Evolutionary conservation across 2,329 filamentous ascomycete species (phyloP).

Genomic region (Fusarium marasasianum): DNA sequence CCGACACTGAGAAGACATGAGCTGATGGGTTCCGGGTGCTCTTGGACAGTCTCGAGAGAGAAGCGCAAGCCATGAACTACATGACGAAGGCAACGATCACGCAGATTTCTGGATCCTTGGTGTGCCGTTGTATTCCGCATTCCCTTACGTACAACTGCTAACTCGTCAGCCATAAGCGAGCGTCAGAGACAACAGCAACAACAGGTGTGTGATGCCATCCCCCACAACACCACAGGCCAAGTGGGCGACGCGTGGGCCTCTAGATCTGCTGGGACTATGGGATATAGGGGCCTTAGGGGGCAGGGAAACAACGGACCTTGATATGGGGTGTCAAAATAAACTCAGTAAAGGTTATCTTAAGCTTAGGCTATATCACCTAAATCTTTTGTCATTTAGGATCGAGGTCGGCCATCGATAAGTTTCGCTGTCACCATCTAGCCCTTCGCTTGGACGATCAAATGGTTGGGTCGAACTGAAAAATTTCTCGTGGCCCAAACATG

Average conservation of each 20-base stretch:
- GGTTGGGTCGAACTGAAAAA: not conserved
- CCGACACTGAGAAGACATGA: not conserved
- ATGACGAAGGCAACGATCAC: not conserved
- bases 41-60: not conserved
- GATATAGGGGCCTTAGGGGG: too few relatives aligned
- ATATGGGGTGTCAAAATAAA: not conserved
- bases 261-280: not conserved
- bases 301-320: not conserved
- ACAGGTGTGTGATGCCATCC: not conserved
- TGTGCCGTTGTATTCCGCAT: not conserved
- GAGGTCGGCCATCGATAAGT: not conserved
- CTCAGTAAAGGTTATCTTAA: not conserved
- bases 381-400: not conserved
- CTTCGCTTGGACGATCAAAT: not conserved
- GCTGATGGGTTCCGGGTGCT: not conserved
- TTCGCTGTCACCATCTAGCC: not conserved
- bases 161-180: conserved; percentile 1
- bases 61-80: not conserved
- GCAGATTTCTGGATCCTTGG: not conserved
- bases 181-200: not conserved
- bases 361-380: not conserved
- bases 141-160: not conserved
- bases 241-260: not conserved
- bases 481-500: not conserved
- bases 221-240: conserved; percentile 2